phyloP scores from a whole-genome alignment of 257 asterid species.

The Salvia miltiorrhiza region DNA sequence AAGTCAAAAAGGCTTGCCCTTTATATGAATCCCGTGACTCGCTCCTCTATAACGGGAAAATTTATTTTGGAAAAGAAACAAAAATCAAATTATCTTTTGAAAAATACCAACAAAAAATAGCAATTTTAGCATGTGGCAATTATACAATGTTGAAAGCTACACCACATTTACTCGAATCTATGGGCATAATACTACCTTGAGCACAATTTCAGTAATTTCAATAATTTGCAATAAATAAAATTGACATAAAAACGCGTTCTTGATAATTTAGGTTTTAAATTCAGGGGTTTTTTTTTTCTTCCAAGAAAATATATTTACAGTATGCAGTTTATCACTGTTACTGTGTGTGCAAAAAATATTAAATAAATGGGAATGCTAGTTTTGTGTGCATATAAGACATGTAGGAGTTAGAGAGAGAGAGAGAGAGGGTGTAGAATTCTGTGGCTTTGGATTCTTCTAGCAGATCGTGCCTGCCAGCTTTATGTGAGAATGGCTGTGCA shows the following conservation, averaged over 20 bases:
- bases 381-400: constrained; percentile 5
- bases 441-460: constrained; percentile 87
- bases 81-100: background rate
- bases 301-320: constrained; percentile 24
- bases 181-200: background rate
- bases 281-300: background rate
- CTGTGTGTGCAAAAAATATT: constrained; percentile 6
- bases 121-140: constrained; percentile 11
- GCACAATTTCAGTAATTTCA: background rate
- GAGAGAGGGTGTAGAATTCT: constrained; percentile 36
- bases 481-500: constrained; percentile 44
- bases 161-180: constrained; percentile 10
- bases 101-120: background rate
- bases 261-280: background rate
- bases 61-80: constrained; percentile 2
- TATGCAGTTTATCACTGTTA: constrained; percentile 15
- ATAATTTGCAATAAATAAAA: background rate
- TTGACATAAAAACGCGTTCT: constrained; percentile 13
- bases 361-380: background rate
- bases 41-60: constrained; percentile 32
- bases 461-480: constrained; percentile 99
- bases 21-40: constrained; percentile 38
- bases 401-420: constrained; percentile 13
- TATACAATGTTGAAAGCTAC: constrained; percentile 23
- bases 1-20: constrained; percentile 21